These are phyloP conservation scores for Mycocentrospora acerina DNA, from an alignment of 2,329 filamentous ascomycete species.

Conservation along the genomic window DNA sequence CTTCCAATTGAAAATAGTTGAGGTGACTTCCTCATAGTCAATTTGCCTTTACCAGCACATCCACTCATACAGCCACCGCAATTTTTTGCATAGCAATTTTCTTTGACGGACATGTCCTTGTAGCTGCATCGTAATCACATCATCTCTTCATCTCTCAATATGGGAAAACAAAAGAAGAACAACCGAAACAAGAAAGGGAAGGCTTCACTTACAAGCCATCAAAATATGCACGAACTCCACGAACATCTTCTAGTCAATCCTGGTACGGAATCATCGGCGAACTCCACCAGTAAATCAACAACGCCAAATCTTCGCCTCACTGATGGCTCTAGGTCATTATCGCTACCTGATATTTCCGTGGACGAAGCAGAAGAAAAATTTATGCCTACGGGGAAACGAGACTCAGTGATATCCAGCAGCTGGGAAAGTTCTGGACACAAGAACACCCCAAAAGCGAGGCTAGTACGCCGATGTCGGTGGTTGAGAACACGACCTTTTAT, in stretches of 20 bases:
- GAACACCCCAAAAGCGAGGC: background rate
- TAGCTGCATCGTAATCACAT: slow-evolving; percentile 21
- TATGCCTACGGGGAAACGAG: slow-evolving; percentile 5
- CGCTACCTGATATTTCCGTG: background rate
- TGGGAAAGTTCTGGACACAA: background rate
- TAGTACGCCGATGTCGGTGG: background rate
- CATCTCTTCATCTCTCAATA: slow-evolving; percentile 18
- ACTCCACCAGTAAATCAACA: no score
- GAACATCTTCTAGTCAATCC: no score
- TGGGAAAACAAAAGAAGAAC: slow-evolving; percentile 16
- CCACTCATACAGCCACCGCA: slow-evolving; percentile 14
- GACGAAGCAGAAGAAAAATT: background rate
- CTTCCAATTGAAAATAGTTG: slow-evolving; percentile 6
- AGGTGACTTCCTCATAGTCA: background rate
- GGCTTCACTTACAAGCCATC: background rate
- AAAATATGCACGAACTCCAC: background rate
- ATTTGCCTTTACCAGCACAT: slow-evolving; percentile 8
- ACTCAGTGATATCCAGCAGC: slow-evolving; percentile 13
- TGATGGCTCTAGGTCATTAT: background rate
- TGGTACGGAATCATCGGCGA: background rate
- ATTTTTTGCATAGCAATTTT: slow-evolving; percentile 25
- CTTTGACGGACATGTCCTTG: slow-evolving; percentile 24
- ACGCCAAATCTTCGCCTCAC: background rate
- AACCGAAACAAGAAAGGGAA: slow-evolving; percentile 7
- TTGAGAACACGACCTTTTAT: background rate